phyloP scores from a whole-genome alignment of 306 rosid species.

The Hippophae tibetana region DNA sequence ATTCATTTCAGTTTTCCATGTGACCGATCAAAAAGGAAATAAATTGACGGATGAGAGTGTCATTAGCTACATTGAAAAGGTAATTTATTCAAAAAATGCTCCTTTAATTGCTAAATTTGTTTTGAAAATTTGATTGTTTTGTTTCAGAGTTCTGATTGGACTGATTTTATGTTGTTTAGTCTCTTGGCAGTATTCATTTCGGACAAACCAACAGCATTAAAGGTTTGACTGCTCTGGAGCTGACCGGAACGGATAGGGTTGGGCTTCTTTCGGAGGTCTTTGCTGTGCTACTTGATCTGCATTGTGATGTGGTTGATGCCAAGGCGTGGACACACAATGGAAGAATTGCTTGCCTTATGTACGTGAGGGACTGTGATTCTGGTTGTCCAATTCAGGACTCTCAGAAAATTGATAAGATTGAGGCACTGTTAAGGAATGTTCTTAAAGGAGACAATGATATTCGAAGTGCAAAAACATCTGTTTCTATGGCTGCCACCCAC shows the following conservation, averaged over 20 bases:
- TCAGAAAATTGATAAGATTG: conserved; percentile 47
- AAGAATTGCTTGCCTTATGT: conserved; percentile 69
- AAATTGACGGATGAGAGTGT: conserved; percentile 72
- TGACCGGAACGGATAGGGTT: conserved; percentile 80
- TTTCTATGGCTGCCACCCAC: conserved; percentile 59
- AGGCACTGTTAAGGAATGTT: conserved; percentile 66
- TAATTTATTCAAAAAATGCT: conserved; percentile 14
- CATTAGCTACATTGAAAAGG: conserved; percentile 77
- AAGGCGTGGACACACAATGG: conserved; percentile 97
- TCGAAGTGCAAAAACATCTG: conserved; percentile 63
- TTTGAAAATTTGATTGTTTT: neutral
- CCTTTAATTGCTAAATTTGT: neutral
- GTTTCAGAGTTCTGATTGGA: conserved; percentile 5
- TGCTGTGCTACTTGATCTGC: conserved; percentile 78
- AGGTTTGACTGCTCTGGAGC: conserved; percentile 63
- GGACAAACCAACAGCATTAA: conserved; percentile 28
- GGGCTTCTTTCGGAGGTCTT: conserved; percentile 91
- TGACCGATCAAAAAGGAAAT: conserved; percentile 65
- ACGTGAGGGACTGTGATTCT: conserved; percentile 50
- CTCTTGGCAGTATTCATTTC: conserved; percentile 55
- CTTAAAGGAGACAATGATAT: conserved; percentile 80
- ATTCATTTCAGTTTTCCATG: conserved; percentile 69
- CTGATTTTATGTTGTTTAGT: conserved; percentile 26
- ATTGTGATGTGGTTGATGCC: conserved; percentile 84
- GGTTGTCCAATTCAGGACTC: conserved; percentile 72